Conservation (phyloP, 2,329 filamentous ascomycete species). For the Diaporthe citri region DNA sequence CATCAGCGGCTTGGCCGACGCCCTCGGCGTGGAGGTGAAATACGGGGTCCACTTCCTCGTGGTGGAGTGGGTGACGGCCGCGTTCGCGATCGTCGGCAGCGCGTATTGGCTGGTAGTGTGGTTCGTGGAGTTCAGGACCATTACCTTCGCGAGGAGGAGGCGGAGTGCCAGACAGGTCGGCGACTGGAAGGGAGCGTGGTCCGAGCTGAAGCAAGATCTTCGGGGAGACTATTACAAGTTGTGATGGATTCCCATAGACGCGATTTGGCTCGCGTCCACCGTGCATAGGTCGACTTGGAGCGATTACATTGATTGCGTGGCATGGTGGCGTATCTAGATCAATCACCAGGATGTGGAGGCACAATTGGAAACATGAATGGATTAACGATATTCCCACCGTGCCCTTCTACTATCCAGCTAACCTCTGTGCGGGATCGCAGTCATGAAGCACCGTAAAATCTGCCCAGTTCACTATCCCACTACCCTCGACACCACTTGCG, state of each 20-base stretch:
- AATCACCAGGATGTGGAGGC: too few relatives aligned
- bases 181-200: not conserved
- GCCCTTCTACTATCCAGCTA: too few relatives aligned
- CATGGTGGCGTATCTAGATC: too few relatives aligned
- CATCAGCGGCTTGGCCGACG: not conserved
- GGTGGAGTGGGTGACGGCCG: conserved; percentile 1
- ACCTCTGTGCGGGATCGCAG: too few relatives aligned
- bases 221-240: not conserved
- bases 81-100: not conserved
- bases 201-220: not conserved
- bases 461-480: too few relatives aligned
- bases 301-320: too few relatives aligned
- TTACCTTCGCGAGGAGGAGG: not conserved
- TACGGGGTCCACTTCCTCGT: not conserved
- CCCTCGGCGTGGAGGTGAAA: not conserved
- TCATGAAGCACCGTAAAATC: too few relatives aligned
- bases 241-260: not conserved
- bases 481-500: too few relatives aligned
- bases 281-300: too few relatives aligned
- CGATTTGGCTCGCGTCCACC: too few relatives aligned
- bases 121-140: not conserved
- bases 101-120: not conserved
- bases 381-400: too few relatives aligned
- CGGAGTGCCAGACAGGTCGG: not conserved
- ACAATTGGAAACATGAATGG: too few relatives aligned